These are phyloP conservation scores for Kwoniella bestiolae DNA, from an alignment of 768 basidiomycete genomes.

Conservation along the genomic window DNA sequence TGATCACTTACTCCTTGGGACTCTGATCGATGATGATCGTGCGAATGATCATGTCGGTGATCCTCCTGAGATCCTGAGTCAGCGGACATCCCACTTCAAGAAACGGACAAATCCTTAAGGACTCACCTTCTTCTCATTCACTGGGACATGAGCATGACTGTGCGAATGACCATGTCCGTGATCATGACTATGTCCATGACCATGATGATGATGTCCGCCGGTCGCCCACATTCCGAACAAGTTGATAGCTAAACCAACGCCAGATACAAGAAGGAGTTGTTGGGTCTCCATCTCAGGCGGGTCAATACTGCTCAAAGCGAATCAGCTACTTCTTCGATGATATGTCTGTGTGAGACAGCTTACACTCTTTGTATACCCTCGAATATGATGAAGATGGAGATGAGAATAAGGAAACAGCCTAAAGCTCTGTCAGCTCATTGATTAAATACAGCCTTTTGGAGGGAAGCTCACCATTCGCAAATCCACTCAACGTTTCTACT, in stretches of 20 bases:
- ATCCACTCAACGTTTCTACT: slow-evolving; percentile 95
- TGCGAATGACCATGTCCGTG: slow-evolving; percentile 48
- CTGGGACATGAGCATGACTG: slow-evolving; percentile 38
- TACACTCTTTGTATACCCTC: slow-evolving; percentile 95
- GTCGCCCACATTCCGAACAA: slow-evolving; percentile 99
- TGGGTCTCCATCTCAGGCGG: slow-evolving; percentile 96
- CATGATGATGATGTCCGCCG: slow-evolving; percentile 66
- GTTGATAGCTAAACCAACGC: slow-evolving; percentile 87
- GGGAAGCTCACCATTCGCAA: slow-evolving; percentile 89
- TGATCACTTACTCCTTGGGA: slow-evolving; percentile 18
- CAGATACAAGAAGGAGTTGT: slow-evolving; percentile 85
- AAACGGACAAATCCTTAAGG: not conserved
- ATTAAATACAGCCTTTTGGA: not conserved
- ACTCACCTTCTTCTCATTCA: slow-evolving; percentile 45
- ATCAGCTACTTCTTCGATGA: not conserved
- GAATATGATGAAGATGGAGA: slow-evolving; percentile 97
- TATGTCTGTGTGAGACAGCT: slow-evolving; percentile 39
- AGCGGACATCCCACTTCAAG: not conserved
- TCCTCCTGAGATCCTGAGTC: slow-evolving; percentile 11
- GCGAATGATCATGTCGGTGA: slow-evolving; percentile 21
- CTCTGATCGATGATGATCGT: slow-evolving; percentile 20
- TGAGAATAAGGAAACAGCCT: slow-evolving; percentile 59
- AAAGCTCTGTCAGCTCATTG: not conserved
- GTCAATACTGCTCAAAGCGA: slow-evolving; percentile 66
- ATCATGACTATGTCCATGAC: slow-evolving; percentile 47